Conservation (phyloP, 768 basidiomycete species). For the Suillus clintonianus region DNA sequence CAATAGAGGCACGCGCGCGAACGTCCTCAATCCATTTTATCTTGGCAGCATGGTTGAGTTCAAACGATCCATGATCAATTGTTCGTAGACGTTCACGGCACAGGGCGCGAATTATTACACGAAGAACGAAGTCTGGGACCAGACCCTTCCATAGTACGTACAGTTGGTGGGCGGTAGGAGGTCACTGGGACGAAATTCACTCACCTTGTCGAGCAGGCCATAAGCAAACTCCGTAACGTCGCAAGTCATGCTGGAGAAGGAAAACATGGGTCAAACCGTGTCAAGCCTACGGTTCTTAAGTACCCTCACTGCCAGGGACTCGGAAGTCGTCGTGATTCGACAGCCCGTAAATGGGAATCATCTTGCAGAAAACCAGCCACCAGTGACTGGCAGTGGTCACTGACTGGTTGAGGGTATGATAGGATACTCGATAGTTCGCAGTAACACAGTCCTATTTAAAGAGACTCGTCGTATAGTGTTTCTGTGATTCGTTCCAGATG, state of each 20-base stretch:
- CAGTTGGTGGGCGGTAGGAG: neutral
- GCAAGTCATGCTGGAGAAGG: neutral
- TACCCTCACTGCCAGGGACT: too few relatives aligned
- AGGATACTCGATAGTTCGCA: too few relatives aligned
- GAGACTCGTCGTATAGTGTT: too few relatives aligned
- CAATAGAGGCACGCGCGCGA: conserved; percentile 50
- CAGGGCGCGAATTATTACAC: conserved; percentile 48
- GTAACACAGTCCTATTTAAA: too few relatives aligned
- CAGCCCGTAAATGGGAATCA: too few relatives aligned
- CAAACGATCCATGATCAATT: conserved; percentile 60
- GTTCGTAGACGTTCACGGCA: conserved; percentile 57
- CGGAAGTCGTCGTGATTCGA: too few relatives aligned
- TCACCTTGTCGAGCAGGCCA: conserved; percentile 34
- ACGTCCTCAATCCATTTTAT: conserved; percentile 67
- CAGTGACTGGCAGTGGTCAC: too few relatives aligned
- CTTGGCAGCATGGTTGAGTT: conserved; percentile 63
- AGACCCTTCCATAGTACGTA: conserved; percentile 42
- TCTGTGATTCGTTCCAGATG: too few relatives aligned
- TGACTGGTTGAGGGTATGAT: too few relatives aligned
- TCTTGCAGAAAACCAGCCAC: neutral
- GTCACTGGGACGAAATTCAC: neutral
- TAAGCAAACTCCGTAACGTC: conserved; percentile 33
- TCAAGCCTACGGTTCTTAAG: too few relatives aligned
- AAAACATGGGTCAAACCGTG: too few relatives aligned
- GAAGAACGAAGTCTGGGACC: conserved; percentile 60